phyloP scores from a whole-genome alignment of 768 basidiomycete genomes.

The Dioszegia crocea region DNA sequence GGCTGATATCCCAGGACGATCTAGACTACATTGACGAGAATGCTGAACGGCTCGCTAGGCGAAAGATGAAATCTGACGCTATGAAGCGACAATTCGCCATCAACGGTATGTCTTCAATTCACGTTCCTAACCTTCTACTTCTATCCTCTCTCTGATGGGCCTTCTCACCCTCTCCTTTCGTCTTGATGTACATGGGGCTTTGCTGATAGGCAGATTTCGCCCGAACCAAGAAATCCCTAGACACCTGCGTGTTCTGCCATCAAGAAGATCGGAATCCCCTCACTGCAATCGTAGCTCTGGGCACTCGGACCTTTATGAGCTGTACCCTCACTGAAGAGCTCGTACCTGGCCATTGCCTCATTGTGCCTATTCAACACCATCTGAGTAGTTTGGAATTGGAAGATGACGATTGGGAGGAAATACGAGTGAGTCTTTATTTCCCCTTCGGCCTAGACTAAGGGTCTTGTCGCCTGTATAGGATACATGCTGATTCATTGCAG shows the following conservation, averaged over 20 bases:
- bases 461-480: too few species aligned
- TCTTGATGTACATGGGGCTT: background rate
- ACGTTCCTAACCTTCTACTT: too few species aligned
- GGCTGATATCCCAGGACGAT: background rate
- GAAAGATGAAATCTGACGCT: slow-evolving; percentile 93
- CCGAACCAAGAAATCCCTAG: slow-evolving; percentile 81
- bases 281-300: slow-evolving; percentile 83
- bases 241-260: slow-evolving; percentile 81
- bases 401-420: slow-evolving; percentile 98
- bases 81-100: slow-evolving; percentile 98
- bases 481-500: slow-evolving; percentile 47
- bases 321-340: slow-evolving; percentile 83
- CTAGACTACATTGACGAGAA: slow-evolving; percentile 96
- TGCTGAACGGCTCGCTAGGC: slow-evolving; percentile 81
- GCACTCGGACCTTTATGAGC: slow-evolving; percentile 83
- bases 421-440: slow-evolving; percentile 59
- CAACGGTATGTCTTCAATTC: slow-evolving; percentile 53
- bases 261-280: slow-evolving; percentile 84
- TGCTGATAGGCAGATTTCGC: slow-evolving; percentile 51
- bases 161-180: too few species aligned
- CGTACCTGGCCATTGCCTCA: slow-evolving; percentile 85
- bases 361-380: slow-evolving; percentile 93
- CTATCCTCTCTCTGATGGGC: too few species aligned
- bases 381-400: slow-evolving; percentile 86
- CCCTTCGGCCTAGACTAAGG: background rate